phyloP scores from a whole-genome alignment of 441 rosid species.

The Omphalea diandra region DNA sequence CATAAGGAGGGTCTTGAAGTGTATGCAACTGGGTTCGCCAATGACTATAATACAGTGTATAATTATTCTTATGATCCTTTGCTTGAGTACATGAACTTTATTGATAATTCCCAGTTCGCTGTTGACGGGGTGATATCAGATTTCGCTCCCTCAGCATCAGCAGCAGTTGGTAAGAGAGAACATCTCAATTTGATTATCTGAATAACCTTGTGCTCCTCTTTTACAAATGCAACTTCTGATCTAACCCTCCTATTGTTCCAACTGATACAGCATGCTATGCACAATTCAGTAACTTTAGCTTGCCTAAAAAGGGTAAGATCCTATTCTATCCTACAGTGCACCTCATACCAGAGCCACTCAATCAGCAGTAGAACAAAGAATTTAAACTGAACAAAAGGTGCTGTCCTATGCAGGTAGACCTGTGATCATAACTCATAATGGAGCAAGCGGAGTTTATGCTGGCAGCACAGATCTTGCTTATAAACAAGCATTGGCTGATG shows the following conservation, averaged over 20 bases:
- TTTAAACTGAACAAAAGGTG: too few relatives aligned
- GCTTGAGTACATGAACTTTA: slow-evolving; percentile 62
- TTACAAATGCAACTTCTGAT: too few relatives aligned
- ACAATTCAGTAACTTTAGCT: slow-evolving; percentile 22
- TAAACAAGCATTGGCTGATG: slow-evolving; percentile 73
- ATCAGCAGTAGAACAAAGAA: background rate
- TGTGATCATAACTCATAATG: slow-evolving; percentile 70
- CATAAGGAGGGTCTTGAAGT: slow-evolving; percentile 70
- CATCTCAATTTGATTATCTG: too few relatives aligned
- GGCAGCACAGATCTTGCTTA: slow-evolving; percentile 88
- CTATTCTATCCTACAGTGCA: too few relatives aligned
- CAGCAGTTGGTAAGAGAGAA: slow-evolving; percentile 68
- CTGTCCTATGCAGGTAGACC: slow-evolving; percentile 41
- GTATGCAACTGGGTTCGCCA: slow-evolving; percentile 74
- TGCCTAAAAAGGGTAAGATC: slow-evolving; percentile 36
- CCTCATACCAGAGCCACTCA: background rate
- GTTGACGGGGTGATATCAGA: slow-evolving; percentile 85
- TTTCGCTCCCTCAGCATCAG: slow-evolving; percentile 78
- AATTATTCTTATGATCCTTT: slow-evolving; percentile 77
- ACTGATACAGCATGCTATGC: slow-evolving; percentile 85
- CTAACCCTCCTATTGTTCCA: too few relatives aligned
- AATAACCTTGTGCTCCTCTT: too few relatives aligned
- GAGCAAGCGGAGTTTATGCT: slow-evolving; percentile 87
- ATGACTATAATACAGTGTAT: slow-evolving; percentile 48
- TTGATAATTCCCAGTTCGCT: slow-evolving; percentile 52